A percentile compares a stretch with the other conserved stretches of the same genome.
Evolutionary conservation across 2,329 filamentous ascomycete species (phyloP).

Genomic region (Alternaria gaisen): DNA sequence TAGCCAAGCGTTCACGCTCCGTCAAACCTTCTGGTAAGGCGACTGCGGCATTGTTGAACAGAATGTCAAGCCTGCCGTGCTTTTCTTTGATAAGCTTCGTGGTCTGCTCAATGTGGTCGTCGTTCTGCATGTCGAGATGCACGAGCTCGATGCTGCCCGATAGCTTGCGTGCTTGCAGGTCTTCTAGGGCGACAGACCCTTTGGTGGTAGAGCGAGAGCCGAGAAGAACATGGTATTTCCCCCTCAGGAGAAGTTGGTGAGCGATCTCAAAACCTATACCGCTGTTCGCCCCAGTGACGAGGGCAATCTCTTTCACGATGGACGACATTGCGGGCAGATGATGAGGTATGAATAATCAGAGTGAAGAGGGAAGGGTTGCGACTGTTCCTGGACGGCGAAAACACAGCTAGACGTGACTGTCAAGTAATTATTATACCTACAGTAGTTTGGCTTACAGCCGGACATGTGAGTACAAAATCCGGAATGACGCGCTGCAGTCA

Average conservation of each 20-base stretch:
- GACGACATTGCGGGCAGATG: slow-evolving; percentile 20
- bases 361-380: not conserved
- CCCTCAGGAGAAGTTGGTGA: slow-evolving; percentile 49
- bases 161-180: slow-evolving; percentile 37
- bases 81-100: slow-evolving; percentile 35
- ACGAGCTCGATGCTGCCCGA: slow-evolving; percentile 49
- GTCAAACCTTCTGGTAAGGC: slow-evolving; percentile 23
- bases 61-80: slow-evolving; percentile 49
- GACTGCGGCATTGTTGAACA: slow-evolving; percentile 54
- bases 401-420: not conserved
- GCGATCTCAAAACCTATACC: slow-evolving; percentile 61
- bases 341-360: not conserved
- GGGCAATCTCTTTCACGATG: slow-evolving; percentile 40
- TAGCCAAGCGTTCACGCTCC: slow-evolving; percentile 37
- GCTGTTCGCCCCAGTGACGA: slow-evolving; percentile 55
- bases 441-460: not conserved
- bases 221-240: slow-evolving; percentile 45
- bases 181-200: slow-evolving; percentile 38
- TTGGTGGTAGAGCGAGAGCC: slow-evolving; percentile 30
- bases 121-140: slow-evolving; percentile 55
- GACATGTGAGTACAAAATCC: slow-evolving; percentile 9
- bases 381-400: not conserved
- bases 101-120: slow-evolving; percentile 54
- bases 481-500: not conserved
- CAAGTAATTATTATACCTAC: not conserved